Evolutionary conservation across 371 early-diverging fungal genomes (phyloP).

Genomic region (Mortierella sp.): DNA sequence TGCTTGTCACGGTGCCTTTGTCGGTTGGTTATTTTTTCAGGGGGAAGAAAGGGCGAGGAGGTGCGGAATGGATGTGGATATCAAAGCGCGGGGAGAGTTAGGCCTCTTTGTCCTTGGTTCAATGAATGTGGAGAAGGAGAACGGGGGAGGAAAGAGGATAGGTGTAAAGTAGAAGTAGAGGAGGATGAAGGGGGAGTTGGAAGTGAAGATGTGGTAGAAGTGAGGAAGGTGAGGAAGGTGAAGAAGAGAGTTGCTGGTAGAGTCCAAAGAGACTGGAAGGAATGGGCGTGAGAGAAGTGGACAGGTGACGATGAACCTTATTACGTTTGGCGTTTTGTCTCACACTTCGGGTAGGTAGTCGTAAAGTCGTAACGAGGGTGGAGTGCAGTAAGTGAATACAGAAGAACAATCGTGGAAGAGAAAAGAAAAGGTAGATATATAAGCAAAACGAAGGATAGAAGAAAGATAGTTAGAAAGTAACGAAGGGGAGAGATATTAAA

Average conservation of each 20-base stretch:
- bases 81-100: neutral
- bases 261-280: neutral
- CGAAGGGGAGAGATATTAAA: neutral
- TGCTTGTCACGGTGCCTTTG: too few relatives aligned
- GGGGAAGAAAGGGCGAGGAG: neutral
- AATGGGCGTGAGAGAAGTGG: neutral
- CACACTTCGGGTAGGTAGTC: too few relatives aligned
- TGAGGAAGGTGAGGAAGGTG: neutral
- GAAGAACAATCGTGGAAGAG: neutral
- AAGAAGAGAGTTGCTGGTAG: neutral
- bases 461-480: neutral
- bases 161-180: neutral
- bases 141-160: neutral
- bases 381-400: neutral
- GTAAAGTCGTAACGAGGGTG: neutral
- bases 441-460: neutral
- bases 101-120: neutral
- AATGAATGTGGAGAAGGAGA: neutral
- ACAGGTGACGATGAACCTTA: too few relatives aligned
- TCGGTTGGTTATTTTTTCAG: neutral
- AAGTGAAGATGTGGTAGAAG: neutral
- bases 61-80: neutral
- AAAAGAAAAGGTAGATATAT: neutral
- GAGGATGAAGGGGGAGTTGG: neutral
- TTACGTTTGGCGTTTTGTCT: too few relatives aligned